Percentiles rank a stretch among this genome's conserved stretches.
These are phyloP conservation scores for Coffea canephora DNA, from an alignment of 257 asterid genomes.

Conservation along the genomic window DNA sequence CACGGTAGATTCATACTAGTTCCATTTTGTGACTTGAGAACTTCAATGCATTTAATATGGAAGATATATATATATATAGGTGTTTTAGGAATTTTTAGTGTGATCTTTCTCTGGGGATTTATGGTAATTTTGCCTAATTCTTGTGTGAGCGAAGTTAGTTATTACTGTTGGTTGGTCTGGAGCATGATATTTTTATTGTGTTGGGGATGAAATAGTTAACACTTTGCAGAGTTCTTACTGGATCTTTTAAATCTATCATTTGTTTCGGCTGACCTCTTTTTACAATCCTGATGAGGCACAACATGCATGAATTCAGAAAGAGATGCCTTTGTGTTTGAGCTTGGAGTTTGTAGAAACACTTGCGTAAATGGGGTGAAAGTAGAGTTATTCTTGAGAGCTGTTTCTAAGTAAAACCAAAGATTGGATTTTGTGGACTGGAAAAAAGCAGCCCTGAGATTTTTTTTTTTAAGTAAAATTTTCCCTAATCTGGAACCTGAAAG, in stretches of 20 bases:
- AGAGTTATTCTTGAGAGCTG: background rate
- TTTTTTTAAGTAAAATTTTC: background rate
- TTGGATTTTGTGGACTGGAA: background rate
- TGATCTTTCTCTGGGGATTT: background rate
- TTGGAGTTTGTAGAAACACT: background rate
- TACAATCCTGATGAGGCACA: slow-evolving; percentile 2
- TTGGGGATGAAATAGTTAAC: background rate
- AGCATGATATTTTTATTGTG: background rate
- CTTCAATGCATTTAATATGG: background rate
- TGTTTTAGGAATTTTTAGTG: background rate
- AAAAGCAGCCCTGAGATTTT: background rate
- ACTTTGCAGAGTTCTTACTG: background rate
- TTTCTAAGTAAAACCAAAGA: background rate
- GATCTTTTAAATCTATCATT: background rate
- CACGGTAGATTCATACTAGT: slow-evolving; percentile 24
- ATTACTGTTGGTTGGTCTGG: background rate
- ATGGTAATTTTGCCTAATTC: slow-evolving; percentile 6
- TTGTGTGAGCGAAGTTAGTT: slow-evolving; percentile 10
- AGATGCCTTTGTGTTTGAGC: background rate
- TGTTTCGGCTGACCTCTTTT: background rate
- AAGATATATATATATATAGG: background rate
- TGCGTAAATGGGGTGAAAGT: background rate
- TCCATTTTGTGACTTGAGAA: background rate
- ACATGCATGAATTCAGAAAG: background rate
- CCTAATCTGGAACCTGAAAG: too few species aligned